Percentiles rank a stretch among this genome's conserved stretches.
phyloP scores from a whole-genome alignment of 192 early-diverging fungal genomes.

The Coemansia sp. region DNA sequence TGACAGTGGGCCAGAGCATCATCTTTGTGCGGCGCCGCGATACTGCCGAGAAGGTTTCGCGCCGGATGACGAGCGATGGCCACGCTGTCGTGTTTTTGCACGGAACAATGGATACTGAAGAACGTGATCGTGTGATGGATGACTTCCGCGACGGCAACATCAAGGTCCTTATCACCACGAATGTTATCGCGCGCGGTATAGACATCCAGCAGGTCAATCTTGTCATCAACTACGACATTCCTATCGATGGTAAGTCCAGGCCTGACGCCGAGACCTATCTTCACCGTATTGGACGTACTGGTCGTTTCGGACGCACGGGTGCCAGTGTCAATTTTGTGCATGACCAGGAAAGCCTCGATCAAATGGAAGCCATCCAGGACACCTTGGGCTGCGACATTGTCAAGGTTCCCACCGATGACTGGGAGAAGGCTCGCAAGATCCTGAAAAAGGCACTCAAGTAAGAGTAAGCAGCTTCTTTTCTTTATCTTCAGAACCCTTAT shows the following conservation, averaged over 20 bases:
- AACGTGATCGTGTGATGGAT: constrained; percentile 91
- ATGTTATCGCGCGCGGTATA: constrained; percentile 96
- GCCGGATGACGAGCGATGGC: constrained; percentile 74
- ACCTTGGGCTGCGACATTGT: constrained; percentile 80
- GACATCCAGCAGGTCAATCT: constrained; percentile 94
- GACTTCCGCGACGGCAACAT: constrained; percentile 84
- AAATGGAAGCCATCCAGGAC: constrained; percentile 82
- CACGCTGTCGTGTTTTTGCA: constrained; percentile 84
- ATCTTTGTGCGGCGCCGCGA: constrained; percentile 87
- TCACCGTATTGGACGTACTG: constrained; percentile 97
- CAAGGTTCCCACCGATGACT: constrained; percentile 78
- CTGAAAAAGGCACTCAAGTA: constrained; percentile 75
- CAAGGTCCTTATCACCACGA: constrained; percentile 96
- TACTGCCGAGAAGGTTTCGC: constrained; percentile 79
- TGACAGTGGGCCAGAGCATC: constrained; percentile 95
- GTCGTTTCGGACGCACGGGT: constrained; percentile 93
- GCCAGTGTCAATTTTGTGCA: constrained; percentile 96
- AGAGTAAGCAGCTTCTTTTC: neutral
- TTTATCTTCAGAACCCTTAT: too few relatives aligned
- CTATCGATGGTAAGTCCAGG: constrained; percentile 60
- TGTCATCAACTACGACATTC: constrained; percentile 97
- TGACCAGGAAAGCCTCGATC: constrained; percentile 65
- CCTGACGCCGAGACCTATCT: constrained; percentile 95
- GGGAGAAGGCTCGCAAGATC: constrained; percentile 79
- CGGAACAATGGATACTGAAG: constrained; percentile 70